phyloP scores from a whole-genome alignment of 345 rosid species.

The Kandelia obovata region DNA sequence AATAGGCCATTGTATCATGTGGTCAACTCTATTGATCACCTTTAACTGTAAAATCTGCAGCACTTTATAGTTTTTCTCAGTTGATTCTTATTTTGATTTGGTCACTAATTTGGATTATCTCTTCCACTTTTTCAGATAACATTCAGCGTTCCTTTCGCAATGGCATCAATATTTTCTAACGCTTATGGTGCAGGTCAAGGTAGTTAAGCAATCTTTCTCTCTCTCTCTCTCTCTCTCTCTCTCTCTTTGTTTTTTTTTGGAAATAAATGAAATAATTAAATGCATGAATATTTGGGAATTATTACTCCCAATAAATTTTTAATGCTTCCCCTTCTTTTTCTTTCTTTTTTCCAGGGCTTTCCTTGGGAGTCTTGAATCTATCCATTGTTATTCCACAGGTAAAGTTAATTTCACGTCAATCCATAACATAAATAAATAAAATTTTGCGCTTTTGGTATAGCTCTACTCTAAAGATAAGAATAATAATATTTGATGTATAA shows the following conservation, averaged over 20 bases:
- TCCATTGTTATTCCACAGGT: conserved; percentile 87
- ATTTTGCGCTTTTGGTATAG: too few species aligned
- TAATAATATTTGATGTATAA: too few species aligned
- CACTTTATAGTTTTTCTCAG: too few species aligned
- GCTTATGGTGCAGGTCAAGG: conserved; percentile 84
- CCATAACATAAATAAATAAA: too few species aligned
- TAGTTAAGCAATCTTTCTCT: background rate
- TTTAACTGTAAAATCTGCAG: too few species aligned
- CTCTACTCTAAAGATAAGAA: too few species aligned
- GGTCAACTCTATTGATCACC: too few species aligned
- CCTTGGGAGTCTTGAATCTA: conserved; percentile 74
- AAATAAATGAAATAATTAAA: background rate
- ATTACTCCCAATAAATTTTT: background rate
- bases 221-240: too few species aligned
- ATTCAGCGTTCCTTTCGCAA: conserved; percentile 77
- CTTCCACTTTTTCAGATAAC: conserved; percentile 49
- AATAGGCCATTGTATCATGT: too few species aligned
- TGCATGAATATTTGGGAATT: background rate
- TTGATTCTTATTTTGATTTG: too few species aligned
- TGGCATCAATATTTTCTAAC: conserved; percentile 77
- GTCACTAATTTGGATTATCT: too few species aligned
- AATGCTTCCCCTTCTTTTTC: background rate
- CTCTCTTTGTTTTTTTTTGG: background rate
- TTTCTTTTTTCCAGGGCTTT: conserved; percentile 49
- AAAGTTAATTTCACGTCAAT: background rate